A percentile compares a stretch with the other conserved stretches of the same genome.
phyloP scores from a whole-genome alignment of 305 asterid species.

The Ilex paraguariensis region DNA sequence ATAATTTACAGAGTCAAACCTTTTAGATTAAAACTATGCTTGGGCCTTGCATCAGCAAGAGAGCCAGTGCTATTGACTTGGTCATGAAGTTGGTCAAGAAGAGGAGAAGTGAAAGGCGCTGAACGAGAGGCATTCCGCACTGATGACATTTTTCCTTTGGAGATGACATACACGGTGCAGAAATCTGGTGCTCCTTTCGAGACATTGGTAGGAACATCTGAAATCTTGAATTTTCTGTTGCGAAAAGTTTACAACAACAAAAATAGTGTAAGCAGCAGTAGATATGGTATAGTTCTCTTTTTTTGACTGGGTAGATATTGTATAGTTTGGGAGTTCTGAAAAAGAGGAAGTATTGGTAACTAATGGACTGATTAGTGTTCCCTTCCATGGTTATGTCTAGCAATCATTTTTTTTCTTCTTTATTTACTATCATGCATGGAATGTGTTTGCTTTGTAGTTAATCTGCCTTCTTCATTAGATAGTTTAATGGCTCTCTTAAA shows the following conservation, averaged over 20 bases:
- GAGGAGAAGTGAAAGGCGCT: conserved; percentile 77
- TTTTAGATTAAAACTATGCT: conserved; percentile 25
- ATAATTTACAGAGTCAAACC: conserved; percentile 21
- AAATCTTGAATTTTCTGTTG: conserved; percentile 61
- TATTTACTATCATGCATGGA: too few species aligned
- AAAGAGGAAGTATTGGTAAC: too few species aligned
- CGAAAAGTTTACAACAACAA: not conserved
- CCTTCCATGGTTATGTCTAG: too few species aligned
- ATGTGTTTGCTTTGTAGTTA: too few species aligned
- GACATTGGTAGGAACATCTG: conserved; percentile 56
- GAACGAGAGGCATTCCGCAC: conserved; percentile 66
- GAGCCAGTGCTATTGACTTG: not conserved
- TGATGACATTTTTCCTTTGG: conserved; percentile 68
- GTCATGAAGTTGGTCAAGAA: conserved; percentile 35
- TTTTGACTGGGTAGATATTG: too few species aligned
- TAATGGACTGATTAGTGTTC: too few species aligned
- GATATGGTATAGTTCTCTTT: too few species aligned
- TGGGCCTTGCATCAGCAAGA: conserved; percentile 35
- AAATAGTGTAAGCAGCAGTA: too few species aligned
- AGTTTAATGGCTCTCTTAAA: too few species aligned
- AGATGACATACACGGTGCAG: conserved; percentile 81
- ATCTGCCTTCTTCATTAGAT: too few species aligned
- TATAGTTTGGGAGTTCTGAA: too few species aligned
- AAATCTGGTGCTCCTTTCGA: conserved; percentile 81
- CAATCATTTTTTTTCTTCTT: too few species aligned